Percentiles rank a stretch among this genome's conserved stretches.
These are phyloP conservation scores for Raphanus sativus DNA, from an alignment of 345 rosid genomes.

Conservation along the genomic window DNA sequence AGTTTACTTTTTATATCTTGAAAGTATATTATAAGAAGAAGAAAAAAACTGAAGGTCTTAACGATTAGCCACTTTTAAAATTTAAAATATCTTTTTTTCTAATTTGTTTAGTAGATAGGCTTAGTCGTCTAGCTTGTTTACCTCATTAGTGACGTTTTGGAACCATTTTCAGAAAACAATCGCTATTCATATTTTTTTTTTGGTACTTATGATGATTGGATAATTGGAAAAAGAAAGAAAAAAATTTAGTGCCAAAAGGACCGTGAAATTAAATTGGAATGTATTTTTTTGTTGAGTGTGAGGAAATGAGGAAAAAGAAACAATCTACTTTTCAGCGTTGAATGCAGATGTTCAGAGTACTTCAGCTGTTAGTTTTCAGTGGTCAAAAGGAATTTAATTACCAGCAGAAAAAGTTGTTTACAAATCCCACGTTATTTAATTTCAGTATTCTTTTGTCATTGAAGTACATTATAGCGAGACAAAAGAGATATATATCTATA, in stretches of 20 bases:
- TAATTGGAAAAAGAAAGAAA: background rate
- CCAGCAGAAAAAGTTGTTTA: conserved; percentile 33
- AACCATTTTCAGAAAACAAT: background rate
- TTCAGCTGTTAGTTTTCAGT: conserved; percentile 34
- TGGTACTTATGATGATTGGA: background rate
- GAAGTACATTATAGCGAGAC: background rate
- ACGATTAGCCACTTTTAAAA: conserved; percentile 4
- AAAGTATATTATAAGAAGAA: background rate
- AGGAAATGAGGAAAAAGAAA: conserved; percentile 16
- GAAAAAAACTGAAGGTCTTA: background rate
- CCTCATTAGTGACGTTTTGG: background rate
- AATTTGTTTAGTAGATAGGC: background rate
- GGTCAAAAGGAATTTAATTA: conserved; percentile 34
- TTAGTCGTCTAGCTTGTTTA: background rate
- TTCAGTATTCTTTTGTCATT: too few relatives aligned
- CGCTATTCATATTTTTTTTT: background rate
- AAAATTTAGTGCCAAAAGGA: background rate
- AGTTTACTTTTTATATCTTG: background rate
- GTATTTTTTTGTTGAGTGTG: background rate
- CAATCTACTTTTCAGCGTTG: conserved; percentile 33
- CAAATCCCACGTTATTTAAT: conserved; percentile 35
- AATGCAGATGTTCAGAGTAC: conserved; percentile 40
- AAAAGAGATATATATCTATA: too few relatives aligned
- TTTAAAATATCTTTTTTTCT: background rate
- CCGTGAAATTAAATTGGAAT: background rate